phyloP scores from a whole-genome alignment of 2,329 filamentous ascomycete genomes.

The Thielaviopsis populi region DNA sequence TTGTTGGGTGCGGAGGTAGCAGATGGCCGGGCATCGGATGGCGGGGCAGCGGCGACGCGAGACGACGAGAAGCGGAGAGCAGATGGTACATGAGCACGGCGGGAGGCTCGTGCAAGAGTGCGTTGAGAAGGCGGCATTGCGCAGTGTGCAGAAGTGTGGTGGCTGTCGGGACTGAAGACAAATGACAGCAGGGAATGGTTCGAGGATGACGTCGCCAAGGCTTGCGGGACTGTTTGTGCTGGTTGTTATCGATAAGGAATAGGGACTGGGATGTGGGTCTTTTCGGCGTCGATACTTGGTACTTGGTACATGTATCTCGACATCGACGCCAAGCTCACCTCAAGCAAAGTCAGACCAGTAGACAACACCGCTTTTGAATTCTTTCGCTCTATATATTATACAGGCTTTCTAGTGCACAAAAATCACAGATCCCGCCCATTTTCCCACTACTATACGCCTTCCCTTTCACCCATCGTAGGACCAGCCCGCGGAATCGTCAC shows the following conservation, averaged over 20 bases:
- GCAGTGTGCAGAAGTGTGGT: neutral
- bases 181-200: neutral
- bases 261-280: neutral
- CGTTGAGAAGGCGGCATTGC: neutral
- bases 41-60: neutral
- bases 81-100: neutral
- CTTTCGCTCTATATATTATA: neutral
- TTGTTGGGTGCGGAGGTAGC: neutral
- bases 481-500: neutral
- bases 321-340: neutral
- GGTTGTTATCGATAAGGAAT: neutral
- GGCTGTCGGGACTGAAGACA: neutral
- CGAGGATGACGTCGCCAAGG: neutral
- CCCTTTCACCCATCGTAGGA: neutral
- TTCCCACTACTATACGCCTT: neutral
- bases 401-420: too few species aligned
- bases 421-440: neutral
- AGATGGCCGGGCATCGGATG: neutral
- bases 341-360: neutral
- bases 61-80: neutral
- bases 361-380: neutral
- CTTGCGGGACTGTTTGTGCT: neutral
- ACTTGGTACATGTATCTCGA: too few species aligned
- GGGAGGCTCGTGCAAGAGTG: neutral
- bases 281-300: too few species aligned